These are phyloP conservation scores for Colletotrichum zoysiae DNA, from an alignment of 2,329 filamentous ascomycete genomes.

Conservation along the genomic window DNA sequence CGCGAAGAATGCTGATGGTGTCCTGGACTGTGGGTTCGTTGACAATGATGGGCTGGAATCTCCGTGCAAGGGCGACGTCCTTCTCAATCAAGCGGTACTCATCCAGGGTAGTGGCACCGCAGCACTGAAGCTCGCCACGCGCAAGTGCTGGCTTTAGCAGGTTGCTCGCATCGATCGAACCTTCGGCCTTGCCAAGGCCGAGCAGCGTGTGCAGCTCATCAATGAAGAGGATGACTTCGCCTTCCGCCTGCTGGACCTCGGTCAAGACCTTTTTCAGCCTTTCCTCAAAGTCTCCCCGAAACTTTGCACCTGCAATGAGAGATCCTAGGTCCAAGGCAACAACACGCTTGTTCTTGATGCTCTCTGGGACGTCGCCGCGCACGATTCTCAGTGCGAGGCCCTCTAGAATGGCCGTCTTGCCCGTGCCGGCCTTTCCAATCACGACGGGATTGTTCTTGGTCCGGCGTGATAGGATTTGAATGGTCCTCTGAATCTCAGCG, in stretches of 20 bases:
- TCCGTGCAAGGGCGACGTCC: constrained; percentile 89
- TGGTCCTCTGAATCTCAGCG: constrained; percentile 90
- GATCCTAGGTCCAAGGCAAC: constrained; percentile 90
- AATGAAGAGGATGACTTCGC: constrained; percentile 92
- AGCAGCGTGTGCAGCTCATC: constrained; percentile 94
- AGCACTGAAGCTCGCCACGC: constrained; percentile 92
- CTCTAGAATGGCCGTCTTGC: constrained; percentile 94
- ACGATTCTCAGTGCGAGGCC: constrained; percentile 92
- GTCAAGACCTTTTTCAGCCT: constrained; percentile 89
- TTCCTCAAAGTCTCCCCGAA: constrained; percentile 96
- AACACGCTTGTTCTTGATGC: constrained; percentile 93
- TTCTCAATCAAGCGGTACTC: constrained; percentile 97
- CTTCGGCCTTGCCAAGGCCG: constrained; percentile 93
- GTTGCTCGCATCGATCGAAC: constrained; percentile 96
- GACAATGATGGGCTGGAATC: constrained; percentile 96
- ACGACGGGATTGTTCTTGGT: constrained; percentile 97
- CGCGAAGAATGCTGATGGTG: constrained; percentile 93
- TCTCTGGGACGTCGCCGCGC: constrained; percentile 92
- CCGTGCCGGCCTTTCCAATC: constrained; percentile 91
- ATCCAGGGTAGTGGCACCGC: constrained; percentile 91
- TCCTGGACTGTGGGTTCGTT: constrained; percentile 91
- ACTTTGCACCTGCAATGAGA: constrained; percentile 95
- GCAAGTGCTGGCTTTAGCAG: constrained; percentile 94
- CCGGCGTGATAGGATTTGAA: constrained; percentile 90
- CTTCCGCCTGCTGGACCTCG: constrained; percentile 90